These are phyloP conservation scores for Geranium rotundifolium DNA, from an alignment of 345 rosid species.

Conservation along the genomic window DNA sequence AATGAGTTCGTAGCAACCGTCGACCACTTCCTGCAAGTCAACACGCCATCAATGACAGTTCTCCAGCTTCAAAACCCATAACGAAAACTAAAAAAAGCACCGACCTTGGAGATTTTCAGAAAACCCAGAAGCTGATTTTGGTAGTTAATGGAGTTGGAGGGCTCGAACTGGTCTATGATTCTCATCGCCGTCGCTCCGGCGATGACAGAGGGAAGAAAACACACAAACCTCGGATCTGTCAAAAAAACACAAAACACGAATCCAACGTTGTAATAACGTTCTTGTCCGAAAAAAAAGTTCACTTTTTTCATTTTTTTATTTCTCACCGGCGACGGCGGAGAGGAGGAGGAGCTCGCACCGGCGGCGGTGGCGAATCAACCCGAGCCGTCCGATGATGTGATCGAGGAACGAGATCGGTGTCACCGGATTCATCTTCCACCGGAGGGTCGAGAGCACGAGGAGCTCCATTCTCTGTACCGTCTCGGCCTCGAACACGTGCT, in stretches of 20 bases:
- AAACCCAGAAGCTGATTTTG: slow-evolving; percentile 44
- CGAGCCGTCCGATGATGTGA: slow-evolving; percentile 61
- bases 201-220: slow-evolving; percentile 60
- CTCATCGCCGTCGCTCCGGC: slow-evolving; percentile 88
- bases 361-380: slow-evolving; percentile 38
- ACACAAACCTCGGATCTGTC: slow-evolving; percentile 59
- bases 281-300: neutral
- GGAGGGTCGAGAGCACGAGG: too few species aligned
- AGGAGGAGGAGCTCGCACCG: slow-evolving; percentile 56
- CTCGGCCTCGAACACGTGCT: too few species aligned
- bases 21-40: slow-evolving; percentile 47
- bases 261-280: neutral
- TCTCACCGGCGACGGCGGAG: slow-evolving; percentile 52
- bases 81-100: neutral
- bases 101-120: slow-evolving; percentile 52
- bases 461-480: too few species aligned
- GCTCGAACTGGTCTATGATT: slow-evolving; percentile 48
- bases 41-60: neutral
- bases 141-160: slow-evolving; percentile 31
- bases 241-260: neutral
- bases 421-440: too few species aligned
- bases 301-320: neutral
- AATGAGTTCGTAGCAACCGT: slow-evolving; percentile 40
- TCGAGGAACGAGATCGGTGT: slow-evolving; percentile 18
- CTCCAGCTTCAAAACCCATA: neutral